Evolutionary conservation across 2,329 filamentous ascomycete species (phyloP), one percentile per base, ranked within the genome.

Genomic region (Microsporum canis): DNA sequence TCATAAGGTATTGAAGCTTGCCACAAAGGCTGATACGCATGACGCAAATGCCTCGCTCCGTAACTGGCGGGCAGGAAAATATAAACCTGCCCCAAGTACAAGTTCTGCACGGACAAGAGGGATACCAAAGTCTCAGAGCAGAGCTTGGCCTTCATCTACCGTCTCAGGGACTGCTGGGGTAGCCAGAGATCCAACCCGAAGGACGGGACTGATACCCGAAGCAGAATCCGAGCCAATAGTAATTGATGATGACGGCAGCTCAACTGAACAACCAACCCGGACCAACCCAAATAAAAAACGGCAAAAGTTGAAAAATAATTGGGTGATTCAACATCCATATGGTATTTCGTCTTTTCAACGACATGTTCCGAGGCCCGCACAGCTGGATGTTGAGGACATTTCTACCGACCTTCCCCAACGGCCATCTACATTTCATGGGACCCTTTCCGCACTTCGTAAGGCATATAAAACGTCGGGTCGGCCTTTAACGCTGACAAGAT

Each of bases 1-100:
- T 27, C 71, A 72, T 57, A 84, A 84, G 65, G 72, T 79, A 41
- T 74, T 85, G 57, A 74, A 76, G 58, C 69, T 85, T 31, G 78
- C 77, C 14, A 83, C 78, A 29, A 72, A 70, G 36, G 66, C 72
- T 6, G 83, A 86, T 63, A 84, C 82, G 0, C 72, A 76, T 56
- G 82, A 85, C 66, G 80, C 80, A 5, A 79, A 77, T 58, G 65
- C 68, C 36, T 74, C 76, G 2, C 71, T 85, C 58, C 71, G 68
- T 53, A 73, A 78, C 61, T 85, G 83, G 83, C 77, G 71, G 64
- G 69, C 70, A 39, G 82, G 82, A 17, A 70, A 64, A 17, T 72
- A 79, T 49, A 66, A 64, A 12, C 62, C 23, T 14, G 59, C 38
- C n/a, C 3, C 33, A 5, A 7, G 17, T 31, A 49, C 34, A 36